phyloP scores from a whole-genome alignment of 345 rosid species.

The Mercurialis annua region DNA sequence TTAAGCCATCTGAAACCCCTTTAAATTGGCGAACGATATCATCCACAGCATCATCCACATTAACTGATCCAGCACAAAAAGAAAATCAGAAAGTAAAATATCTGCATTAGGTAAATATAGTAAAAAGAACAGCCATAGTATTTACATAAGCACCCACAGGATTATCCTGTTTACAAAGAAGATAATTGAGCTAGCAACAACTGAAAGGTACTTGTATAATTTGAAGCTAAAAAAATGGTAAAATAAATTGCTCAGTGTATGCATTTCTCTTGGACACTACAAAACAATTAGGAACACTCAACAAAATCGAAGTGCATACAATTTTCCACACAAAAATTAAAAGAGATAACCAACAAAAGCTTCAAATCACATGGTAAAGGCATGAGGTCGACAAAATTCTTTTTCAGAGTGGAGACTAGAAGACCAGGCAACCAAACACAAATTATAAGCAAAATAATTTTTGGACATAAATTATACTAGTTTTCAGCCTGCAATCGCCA shows the following conservation, averaged over 20 bases:
- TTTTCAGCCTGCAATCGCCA: not conserved
- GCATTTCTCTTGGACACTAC: not conserved
- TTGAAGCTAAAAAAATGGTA: not conserved
- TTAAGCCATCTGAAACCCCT: slow-evolving; percentile 91
- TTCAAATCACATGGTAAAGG: not conserved
- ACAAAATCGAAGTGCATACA: not conserved
- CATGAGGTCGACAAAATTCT: not conserved
- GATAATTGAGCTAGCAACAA: not conserved
- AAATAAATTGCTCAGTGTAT: not conserved
- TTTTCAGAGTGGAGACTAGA: too few species aligned
- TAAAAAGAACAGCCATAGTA: not conserved
- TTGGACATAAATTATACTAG: not conserved
- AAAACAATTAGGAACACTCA: not conserved
- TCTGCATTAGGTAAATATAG: not conserved
- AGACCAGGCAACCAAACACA: not conserved
- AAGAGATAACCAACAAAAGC: not conserved
- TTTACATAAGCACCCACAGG: not conserved
- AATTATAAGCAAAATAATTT: not conserved
- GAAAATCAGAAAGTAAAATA: not conserved
- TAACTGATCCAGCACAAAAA: slow-evolving; percentile 49
- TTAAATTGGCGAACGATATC: slow-evolving; percentile 88
- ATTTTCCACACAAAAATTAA: not conserved
- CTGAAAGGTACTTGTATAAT: not conserved
- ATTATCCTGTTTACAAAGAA: not conserved
- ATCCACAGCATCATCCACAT: slow-evolving; percentile 97